phyloP scores from a whole-genome alignment of 2,329 filamentous ascomycete species.

The Raffaelea arxii region DNA sequence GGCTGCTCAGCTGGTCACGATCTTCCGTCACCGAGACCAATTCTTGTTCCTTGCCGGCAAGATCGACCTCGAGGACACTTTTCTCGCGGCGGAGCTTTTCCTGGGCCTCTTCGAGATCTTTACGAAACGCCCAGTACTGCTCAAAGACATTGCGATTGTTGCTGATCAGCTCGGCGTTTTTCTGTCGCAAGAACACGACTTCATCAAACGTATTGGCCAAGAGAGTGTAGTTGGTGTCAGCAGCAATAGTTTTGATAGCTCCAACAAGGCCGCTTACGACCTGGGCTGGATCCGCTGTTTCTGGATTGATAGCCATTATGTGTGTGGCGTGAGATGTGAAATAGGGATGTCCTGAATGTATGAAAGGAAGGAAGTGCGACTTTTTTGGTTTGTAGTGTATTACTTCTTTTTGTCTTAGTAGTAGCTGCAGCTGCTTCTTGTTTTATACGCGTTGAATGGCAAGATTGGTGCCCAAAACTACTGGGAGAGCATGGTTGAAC shows the following conservation, averaged over 20 bases:
- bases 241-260: conserved; percentile 22
- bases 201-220: conserved; percentile 23
- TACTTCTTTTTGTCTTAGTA: too few species aligned
- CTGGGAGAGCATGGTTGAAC: too few species aligned
- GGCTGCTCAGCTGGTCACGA: conserved; percentile 8
- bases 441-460: too few species aligned
- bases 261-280: conserved; percentile 22
- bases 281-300: conserved; percentile 7
- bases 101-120: conserved; percentile 20
- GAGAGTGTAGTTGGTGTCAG: conserved; percentile 24
- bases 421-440: too few species aligned
- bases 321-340: too few species aligned
- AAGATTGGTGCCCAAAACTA: too few species aligned
- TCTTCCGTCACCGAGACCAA: conserved; percentile 13
- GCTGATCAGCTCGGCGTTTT: conserved; percentile 20
- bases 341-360: too few species aligned
- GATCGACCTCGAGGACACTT: conserved; percentile 15
- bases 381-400: too few species aligned
- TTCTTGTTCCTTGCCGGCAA: conserved; percentile 15
- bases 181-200: conserved; percentile 20
- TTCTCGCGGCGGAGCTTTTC: conserved; percentile 17
- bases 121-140: conserved; percentile 23
- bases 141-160: conserved; percentile 22
- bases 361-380: too few species aligned
- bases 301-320: conserved; percentile 7